These are phyloP conservation scores for Apophysomyces elegans DNA, from an alignment of 371 early-diverging fungal species.

Conservation along the genomic window DNA sequence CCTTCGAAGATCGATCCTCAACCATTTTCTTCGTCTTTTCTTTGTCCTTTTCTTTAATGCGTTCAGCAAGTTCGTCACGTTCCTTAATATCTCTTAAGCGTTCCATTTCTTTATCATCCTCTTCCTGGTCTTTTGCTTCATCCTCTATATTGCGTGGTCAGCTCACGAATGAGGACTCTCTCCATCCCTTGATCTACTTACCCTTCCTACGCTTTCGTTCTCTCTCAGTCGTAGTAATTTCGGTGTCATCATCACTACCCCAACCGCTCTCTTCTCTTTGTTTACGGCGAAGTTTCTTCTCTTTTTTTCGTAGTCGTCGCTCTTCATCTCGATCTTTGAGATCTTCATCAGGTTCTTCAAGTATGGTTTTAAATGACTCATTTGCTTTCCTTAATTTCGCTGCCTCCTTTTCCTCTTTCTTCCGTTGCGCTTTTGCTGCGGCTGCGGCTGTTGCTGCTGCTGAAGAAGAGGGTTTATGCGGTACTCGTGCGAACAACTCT, in stretches of 20 bases:
- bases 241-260: constrained; percentile 66
- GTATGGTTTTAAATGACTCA: constrained; percentile 55
- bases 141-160: not conserved
- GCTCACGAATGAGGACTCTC: not conserved
- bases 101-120: constrained; percentile 59
- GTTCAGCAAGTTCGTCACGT: constrained; percentile 88
- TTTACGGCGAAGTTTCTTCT: constrained; percentile 60
- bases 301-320: constrained; percentile 42
- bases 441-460: constrained; percentile 32
- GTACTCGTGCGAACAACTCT: constrained; percentile 66
- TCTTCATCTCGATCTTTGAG: constrained; percentile 32
- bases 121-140: constrained; percentile 28
- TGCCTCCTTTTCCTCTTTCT: constrained; percentile 61
- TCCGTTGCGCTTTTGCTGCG: constrained; percentile 47
- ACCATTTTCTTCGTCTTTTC: constrained; percentile 79
- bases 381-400: constrained; percentile 62
- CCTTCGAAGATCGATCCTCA: constrained; percentile 82
- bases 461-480: constrained; percentile 44
- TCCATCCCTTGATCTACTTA: constrained; percentile 19
- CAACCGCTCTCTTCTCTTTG: constrained; percentile 53
- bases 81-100: constrained; percentile 74
- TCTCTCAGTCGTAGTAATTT: constrained; percentile 45
- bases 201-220: constrained; percentile 41
- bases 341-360: constrained; percentile 56
- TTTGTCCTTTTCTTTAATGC: constrained; percentile 84